Conservation (phyloP, 176 grass and related monocot genomes). For the Stipa capillata region DNA sequence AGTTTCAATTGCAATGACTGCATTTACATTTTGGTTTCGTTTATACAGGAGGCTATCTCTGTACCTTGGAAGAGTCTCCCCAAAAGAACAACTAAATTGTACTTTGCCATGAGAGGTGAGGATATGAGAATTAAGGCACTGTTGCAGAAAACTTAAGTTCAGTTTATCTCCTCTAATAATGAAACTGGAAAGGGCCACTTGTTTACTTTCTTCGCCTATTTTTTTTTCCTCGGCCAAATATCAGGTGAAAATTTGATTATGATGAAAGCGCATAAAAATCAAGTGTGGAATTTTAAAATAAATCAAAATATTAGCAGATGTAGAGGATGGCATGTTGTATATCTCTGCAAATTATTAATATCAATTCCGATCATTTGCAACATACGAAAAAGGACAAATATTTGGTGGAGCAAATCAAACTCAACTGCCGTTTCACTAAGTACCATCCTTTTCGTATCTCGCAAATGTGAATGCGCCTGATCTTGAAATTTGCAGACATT, state of each 20-base stretch:
- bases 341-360: neutral
- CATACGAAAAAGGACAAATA: neutral
- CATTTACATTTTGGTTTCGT: neutral
- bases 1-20: neutral
- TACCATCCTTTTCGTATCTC: neutral
- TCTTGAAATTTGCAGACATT: neutral
- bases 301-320: neutral
- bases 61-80: constrained; percentile 70
- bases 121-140: neutral
- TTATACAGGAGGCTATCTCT: constrained; percentile 67
- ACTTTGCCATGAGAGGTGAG: constrained; percentile 71
- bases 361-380: neutral
- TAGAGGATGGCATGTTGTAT: neutral
- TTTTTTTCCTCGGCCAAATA: neutral
- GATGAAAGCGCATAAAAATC: neutral
- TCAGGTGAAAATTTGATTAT: neutral
- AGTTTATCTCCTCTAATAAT: neutral
- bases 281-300: neutral
- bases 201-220: neutral
- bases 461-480: neutral
- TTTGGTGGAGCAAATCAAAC: neutral
- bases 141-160: too few species aligned
- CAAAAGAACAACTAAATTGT: constrained; percentile 64
- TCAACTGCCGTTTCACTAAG: neutral
- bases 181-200: neutral